These are phyloP conservation scores for Xylaria digitata DNA, from an alignment of 2,329 filamentous ascomycete species.

Conservation along the genomic window DNA sequence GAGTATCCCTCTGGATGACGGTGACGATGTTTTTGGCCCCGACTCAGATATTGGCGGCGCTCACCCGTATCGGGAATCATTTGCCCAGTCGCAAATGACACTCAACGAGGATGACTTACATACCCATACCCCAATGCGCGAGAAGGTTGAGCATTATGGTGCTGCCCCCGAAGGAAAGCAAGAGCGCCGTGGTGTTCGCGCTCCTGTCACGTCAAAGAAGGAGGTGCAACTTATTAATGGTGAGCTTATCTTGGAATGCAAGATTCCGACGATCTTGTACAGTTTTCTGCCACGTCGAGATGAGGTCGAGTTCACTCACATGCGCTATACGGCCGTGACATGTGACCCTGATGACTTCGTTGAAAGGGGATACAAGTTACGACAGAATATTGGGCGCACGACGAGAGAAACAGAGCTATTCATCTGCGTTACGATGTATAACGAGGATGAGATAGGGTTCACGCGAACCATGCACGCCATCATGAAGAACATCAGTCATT, in stretches of 20 bases:
- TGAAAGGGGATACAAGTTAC: conserved; percentile 88
- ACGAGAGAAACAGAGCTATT: conserved; percentile 93
- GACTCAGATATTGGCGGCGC: conserved; percentile 65
- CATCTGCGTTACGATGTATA: conserved; percentile 98
- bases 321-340: conserved; percentile 94
- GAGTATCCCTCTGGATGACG: conserved; percentile 74
- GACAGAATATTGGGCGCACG: conserved; percentile 92
- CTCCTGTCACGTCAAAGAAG: conserved; percentile 89
- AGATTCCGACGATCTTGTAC: conserved; percentile 98
- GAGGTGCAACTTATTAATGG: conserved; percentile 97
- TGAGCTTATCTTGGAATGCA: conserved; percentile 97
- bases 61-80: conserved; percentile 69
- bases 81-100: conserved; percentile 66
- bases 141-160: conserved; percentile 84
- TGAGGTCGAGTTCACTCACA: conserved; percentile 96
- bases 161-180: conserved; percentile 89
- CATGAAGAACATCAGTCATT: conserved; percentile 98
- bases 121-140: conserved; percentile 52
- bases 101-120: conserved; percentile 61
- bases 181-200: conserved; percentile 84
- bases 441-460: conserved; percentile 96
- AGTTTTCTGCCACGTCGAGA: conserved; percentile 94
- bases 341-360: conserved; percentile 92
- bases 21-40: conserved; percentile 80
- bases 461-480: conserved; percentile 96